These are phyloP conservation scores for Lachnellula suecica DNA, from an alignment of 2,329 filamentous ascomycete species.

Conservation along the genomic window DNA sequence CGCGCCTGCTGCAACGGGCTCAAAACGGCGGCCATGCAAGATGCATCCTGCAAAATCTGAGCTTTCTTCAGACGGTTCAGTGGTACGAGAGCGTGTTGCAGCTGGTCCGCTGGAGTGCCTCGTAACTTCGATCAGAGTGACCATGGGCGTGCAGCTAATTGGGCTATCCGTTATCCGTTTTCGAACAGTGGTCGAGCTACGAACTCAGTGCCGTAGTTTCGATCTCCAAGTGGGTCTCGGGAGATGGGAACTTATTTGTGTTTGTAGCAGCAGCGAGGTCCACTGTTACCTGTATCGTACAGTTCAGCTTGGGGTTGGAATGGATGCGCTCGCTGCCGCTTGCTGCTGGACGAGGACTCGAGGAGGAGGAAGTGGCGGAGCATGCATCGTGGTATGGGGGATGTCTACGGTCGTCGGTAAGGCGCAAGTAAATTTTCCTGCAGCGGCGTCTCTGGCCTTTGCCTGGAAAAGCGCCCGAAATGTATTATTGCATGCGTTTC, in stretches of 20 bases:
- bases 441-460: background rate
- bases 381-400: background rate
- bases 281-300: too few species aligned
- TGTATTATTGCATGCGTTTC: background rate
- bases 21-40: too few species aligned
- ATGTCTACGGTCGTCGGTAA: background rate
- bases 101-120: background rate
- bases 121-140: too few species aligned
- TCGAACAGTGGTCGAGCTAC: background rate
- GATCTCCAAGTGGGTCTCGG: background rate
- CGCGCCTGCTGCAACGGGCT: conserved; percentile 8
- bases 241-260: background rate
- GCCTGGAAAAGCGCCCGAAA: background rate
- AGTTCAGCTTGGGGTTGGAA: too few species aligned
- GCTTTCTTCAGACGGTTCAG: background rate
- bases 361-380: background rate
- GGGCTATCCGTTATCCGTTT: background rate
- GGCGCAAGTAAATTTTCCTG: background rate
- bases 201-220: background rate
- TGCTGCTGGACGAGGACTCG: too few species aligned
- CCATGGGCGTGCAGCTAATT: background rate
- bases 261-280: background rate
- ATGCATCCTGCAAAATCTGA: conserved; percentile 11
- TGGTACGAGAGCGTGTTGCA: background rate
- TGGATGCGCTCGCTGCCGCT: too few species aligned